Evolutionary conservation across 306 rosid species (phyloP).

Genomic region (Rubus idaeus): DNA sequence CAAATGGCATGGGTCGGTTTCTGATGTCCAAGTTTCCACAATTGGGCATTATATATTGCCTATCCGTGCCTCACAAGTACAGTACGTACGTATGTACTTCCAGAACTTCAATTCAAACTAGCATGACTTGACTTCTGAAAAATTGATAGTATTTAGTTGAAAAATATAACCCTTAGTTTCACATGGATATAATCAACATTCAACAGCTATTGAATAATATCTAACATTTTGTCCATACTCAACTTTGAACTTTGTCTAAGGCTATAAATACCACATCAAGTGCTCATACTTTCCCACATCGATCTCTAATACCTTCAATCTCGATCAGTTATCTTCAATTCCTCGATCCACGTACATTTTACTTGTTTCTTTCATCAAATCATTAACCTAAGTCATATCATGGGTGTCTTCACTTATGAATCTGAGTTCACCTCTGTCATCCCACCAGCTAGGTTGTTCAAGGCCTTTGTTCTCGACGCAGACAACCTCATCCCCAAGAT

Average conservation of each 20-base stretch:
- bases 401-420: conserved; percentile 25
- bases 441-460: conserved; percentile 43
- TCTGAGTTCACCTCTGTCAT: conserved; percentile 35
- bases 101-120: not conserved
- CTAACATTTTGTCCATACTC: too few relatives aligned
- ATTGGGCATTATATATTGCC: not conserved
- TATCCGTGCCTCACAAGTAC: not conserved
- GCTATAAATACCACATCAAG: too few relatives aligned
- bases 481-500: conserved; percentile 45
- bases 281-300: too few relatives aligned
- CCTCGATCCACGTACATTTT: too few relatives aligned
- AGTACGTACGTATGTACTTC: not conserved
- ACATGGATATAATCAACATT: not conserved
- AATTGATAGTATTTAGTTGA: not conserved
- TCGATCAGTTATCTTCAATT: too few relatives aligned
- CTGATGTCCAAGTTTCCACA: too few relatives aligned
- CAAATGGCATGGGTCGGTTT: too few relatives aligned
- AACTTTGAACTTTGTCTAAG: too few relatives aligned
- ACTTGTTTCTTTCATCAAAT: too few relatives aligned
- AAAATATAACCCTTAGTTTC: not conserved
- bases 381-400: not conserved
- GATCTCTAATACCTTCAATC: too few relatives aligned
- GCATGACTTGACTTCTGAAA: not conserved
- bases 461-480: conserved; percentile 37
- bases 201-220: too few relatives aligned